These are phyloP conservation scores for Yamadazyma phyllophila DNA, from an alignment of 805 yeast species.

Conservation along the genomic window DNA sequence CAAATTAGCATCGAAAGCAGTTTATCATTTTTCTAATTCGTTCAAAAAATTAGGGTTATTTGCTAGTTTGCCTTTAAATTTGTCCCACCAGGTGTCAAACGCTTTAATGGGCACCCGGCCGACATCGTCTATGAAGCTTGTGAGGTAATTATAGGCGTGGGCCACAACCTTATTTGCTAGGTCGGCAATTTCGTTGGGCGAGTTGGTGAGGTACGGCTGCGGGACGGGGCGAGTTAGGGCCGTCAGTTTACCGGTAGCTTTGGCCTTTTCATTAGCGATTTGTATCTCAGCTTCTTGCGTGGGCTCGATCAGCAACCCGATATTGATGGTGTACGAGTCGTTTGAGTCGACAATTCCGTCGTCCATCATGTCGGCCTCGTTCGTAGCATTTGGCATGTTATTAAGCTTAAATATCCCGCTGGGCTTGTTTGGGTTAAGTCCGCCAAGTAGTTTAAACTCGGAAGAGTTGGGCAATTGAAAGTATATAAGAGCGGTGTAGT, in stretches of 20 bases:
- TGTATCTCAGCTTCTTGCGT: constrained; percentile 60
- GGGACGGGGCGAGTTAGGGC: constrained; percentile 19
- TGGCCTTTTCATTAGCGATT: constrained; percentile 43
- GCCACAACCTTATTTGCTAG: constrained; percentile 86
- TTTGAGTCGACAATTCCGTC: constrained; percentile 29
- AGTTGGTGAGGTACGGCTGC: constrained; percentile 6
- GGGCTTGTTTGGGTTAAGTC: constrained; percentile 64
- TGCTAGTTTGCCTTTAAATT: constrained; percentile 69
- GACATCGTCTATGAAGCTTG: constrained; percentile 77
- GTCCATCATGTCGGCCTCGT: constrained; percentile 19
- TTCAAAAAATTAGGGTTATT: constrained; percentile 84
- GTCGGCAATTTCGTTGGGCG: constrained; percentile 40
- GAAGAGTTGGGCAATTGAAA: constrained; percentile 71
- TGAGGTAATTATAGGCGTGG: constrained; percentile 86
- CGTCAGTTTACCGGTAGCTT: constrained; percentile 10
- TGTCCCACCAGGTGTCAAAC: constrained; percentile 95
- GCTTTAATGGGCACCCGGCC: constrained; percentile 86
- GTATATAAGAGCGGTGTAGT: constrained; percentile 79
- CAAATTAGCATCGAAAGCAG: too few species aligned
- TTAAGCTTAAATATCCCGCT: constrained; percentile 88
- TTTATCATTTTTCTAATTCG: constrained; percentile 17
- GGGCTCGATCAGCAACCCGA: constrained; percentile 93
- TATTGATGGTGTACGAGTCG: constrained; percentile 34
- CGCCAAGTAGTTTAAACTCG: constrained; percentile 66
- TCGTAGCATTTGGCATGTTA: constrained; percentile 36